Evolutionary conservation across 257 asterid species (phyloP).

Genomic region (Nicotiana otophora): DNA sequence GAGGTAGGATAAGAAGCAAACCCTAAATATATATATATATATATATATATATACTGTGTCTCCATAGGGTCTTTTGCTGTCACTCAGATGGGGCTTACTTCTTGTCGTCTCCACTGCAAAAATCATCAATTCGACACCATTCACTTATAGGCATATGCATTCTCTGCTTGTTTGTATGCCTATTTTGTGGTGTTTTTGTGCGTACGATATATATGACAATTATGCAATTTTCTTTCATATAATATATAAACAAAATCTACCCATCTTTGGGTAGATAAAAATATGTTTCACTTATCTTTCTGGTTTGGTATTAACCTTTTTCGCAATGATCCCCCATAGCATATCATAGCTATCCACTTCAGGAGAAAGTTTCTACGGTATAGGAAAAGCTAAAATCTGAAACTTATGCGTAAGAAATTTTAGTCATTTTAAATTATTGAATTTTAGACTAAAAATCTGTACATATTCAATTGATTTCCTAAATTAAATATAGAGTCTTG

Average conservation of each 20-base stretch:
- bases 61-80: neutral
- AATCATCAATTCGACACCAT: neutral
- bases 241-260: neutral
- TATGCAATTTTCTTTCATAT: neutral
- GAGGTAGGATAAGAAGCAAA: neutral
- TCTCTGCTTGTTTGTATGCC: neutral
- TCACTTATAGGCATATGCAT: neutral
- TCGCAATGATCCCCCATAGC: neutral
- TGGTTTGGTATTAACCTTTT: neutral
- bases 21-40: neutral
- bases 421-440: too few relatives aligned
- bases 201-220: neutral
- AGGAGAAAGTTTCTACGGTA: neutral
- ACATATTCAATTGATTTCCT: too few relatives aligned
- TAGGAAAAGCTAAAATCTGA: too few relatives aligned
- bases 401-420: too few relatives aligned
- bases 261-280: neutral
- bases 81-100: slow-evolving; percentile 1
- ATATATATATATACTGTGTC: neutral
- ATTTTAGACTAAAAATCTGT: too few relatives aligned
- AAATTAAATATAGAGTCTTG: too few relatives aligned
- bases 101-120: neutral
- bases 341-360: neutral
- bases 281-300: neutral
- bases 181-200: neutral